A percentile compares a stretch with the other conserved stretches of the same genome.
Conservation (phyloP, 208 protist genomes). For the Acanthamoeba culbertsoni region DNA sequence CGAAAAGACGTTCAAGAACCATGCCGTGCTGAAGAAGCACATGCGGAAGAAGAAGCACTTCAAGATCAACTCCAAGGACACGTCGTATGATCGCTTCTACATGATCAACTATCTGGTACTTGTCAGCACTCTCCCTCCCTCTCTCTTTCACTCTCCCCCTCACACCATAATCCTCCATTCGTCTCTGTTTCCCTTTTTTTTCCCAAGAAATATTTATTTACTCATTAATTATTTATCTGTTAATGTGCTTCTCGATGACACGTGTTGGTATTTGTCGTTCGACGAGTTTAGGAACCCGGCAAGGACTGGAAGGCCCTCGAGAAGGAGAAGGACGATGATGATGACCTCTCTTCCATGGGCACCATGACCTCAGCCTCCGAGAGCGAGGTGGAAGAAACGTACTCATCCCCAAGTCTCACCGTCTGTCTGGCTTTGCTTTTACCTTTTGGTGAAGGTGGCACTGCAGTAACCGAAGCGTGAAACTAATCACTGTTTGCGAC, state of each 20-base stretch:
- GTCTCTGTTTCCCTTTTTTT: neutral
- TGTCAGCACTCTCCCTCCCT: neutral
- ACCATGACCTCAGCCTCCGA: slow-evolving; percentile 31
- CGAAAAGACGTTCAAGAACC: slow-evolving; percentile 60
- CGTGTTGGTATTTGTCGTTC: too few relatives aligned
- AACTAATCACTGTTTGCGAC: too few relatives aligned
- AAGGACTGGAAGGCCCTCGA: slow-evolving; percentile 24
- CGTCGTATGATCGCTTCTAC: slow-evolving; percentile 66
- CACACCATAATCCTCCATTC: too few relatives aligned
- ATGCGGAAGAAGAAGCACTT: slow-evolving; percentile 74
- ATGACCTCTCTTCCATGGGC: neutral
- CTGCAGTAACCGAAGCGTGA: too few relatives aligned
- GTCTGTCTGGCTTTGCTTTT: neutral
- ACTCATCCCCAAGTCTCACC: neutral
- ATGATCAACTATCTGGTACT: slow-evolving; percentile 64
- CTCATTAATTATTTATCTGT: neutral
- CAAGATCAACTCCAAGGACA: slow-evolving; percentile 63
- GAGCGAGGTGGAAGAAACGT: slow-evolving; percentile 10
- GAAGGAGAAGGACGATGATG: slow-evolving; percentile 36
- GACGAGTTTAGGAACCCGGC: neutral
- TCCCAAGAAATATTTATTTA: neutral
- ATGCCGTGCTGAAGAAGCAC: slow-evolving; percentile 60
- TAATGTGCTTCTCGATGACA: neutral
- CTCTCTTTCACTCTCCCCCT: too few relatives aligned
- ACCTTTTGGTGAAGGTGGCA: too few relatives aligned